Evolutionary conservation across 1,284 basidiomycete genomes (phyloP).

Genomic region (Polyporus tsugae): DNA sequence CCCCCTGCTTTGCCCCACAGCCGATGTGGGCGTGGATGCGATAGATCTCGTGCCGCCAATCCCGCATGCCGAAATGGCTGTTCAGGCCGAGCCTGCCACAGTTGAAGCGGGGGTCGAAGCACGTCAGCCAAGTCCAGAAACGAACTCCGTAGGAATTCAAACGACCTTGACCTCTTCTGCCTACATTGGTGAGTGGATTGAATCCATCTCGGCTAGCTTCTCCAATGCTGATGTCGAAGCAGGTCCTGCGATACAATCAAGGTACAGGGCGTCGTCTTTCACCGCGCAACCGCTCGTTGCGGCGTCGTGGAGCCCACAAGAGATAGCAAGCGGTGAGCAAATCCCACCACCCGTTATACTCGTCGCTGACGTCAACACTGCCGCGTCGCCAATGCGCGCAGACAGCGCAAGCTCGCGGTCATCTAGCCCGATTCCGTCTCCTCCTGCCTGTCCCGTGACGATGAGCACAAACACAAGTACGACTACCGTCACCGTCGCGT

Average conservation of each 20-base stretch:
- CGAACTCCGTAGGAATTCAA: slow-evolving; percentile 1
- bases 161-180: neutral
- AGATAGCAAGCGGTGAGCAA: slow-evolving; percentile 17
- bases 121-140: neutral
- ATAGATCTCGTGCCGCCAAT: slow-evolving; percentile 8
- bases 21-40: slow-evolving; percentile 20
- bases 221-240: neutral
- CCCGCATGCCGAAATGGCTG: slow-evolving; percentile 8
- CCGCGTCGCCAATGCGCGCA: neutral
- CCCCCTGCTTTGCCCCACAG: slow-evolving; percentile 11
- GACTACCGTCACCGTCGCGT: neutral
- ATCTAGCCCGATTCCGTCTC: slow-evolving; percentile 9
- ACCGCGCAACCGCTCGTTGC: slow-evolving; percentile 17
- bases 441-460: neutral
- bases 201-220: neutral
- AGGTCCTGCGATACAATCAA: neutral
- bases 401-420: neutral
- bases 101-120: slow-evolving; percentile 15
- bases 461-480: neutral
- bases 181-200: neutral
- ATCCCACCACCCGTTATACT: neutral
- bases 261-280: slow-evolving; percentile 9
- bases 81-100: slow-evolving; percentile 9
- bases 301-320: slow-evolving; percentile 19
- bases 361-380: no score